Evolutionary conservation across 345 rosid species (phyloP), one percentile per base, ranked within the genome.

Genomic region (Turritis glabra): DNA sequence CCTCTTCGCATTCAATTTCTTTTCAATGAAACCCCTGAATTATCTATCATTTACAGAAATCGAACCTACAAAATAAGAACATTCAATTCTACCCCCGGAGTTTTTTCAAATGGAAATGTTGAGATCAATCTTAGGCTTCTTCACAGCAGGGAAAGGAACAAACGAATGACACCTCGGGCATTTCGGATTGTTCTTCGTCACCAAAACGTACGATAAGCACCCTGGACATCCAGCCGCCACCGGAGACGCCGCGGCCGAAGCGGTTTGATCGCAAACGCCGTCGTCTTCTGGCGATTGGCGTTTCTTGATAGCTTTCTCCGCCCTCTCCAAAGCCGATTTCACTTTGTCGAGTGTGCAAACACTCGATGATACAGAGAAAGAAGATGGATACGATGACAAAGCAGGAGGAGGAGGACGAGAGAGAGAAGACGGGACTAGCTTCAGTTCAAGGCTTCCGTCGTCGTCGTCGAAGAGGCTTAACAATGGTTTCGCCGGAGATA

Each of bases 271-370:
- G 63, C 53, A 48, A 65, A 52, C 54, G 32, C 48, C 50, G 12
- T 58, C 13, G 0, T 65, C 18, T 0, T 87, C 84, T 51, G 89
- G 84, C 5, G 89, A 83, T 33, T 56, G 25, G 18, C 89, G 81
- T 61, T 83, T 84, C 78, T 79, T 86, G 44, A 11, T 74, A 23
- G 84, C 84, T 68, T 76, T 86, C 75, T 82, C 88, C 0, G 83
- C 97, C 38, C 95, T 83, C 57, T 92, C 91, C 0, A 96, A 80
- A 0, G 99, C 99, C 0, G 80, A 84, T 76, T 86, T 96, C 5
- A 96, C 98, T 64, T 87, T 89, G 11, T 96, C 99, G 1, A 96
- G 87, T 0, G 99, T 96, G 85, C 98, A 92, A 3, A 96, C 96
- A 21, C 97, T 92, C 46, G 55, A 48, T 10, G 47, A 72, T 17